Evolutionary conservation across 208 protist genomes (phyloP), one percentile per base, ranked within the genome.

Genomic region (Leishmania mexicana): DNA sequence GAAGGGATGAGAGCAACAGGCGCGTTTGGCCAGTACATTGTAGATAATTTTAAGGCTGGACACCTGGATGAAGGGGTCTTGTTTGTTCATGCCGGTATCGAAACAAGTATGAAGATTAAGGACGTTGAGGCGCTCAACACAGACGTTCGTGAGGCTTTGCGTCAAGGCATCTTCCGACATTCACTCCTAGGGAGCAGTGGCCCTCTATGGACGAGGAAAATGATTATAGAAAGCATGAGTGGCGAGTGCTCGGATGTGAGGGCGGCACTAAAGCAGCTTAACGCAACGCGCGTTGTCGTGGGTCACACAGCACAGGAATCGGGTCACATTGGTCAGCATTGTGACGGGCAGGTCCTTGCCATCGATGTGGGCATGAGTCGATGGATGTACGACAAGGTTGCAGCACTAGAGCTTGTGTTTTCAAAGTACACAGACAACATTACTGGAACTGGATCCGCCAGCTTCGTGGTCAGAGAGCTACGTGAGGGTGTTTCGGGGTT

Each of bases 31-130:
- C 49, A 88, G 78, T 94, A 91, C 83, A 89, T 96, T 38, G 64
- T 92, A 13, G 86, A 94, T 35, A 89, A 94, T 79, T 92, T 93
- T 49, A 93, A 86, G 42, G 74, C 87, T 13, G 51, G 92, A 24
- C 80, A 94, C 68, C 5, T 95, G 21, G 87, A 92, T 2, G 88
- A 82, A 51, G 71, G 75, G 21, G 92, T 84, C 24, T 57, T 93
- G 1, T 97, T 97, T 83, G 88, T 94, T 51, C 94, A 97, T 76
- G 94, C 85, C 17, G 94, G 94, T 19, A 84, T 97, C 49, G 75
- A 85, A 62, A 62, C 79, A 42, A 84, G 81, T 4, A 75, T 88
- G 74, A 83, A 78, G 15, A 75, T 92, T 64, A 67, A 60, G 4
- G 72, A 73, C 40, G 21, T 84, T 7, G 83, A 89, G 5, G 62